phyloP scores from a whole-genome alignment of 2,329 filamentous ascomycete species.

The Neocucurbitaria cava region DNA sequence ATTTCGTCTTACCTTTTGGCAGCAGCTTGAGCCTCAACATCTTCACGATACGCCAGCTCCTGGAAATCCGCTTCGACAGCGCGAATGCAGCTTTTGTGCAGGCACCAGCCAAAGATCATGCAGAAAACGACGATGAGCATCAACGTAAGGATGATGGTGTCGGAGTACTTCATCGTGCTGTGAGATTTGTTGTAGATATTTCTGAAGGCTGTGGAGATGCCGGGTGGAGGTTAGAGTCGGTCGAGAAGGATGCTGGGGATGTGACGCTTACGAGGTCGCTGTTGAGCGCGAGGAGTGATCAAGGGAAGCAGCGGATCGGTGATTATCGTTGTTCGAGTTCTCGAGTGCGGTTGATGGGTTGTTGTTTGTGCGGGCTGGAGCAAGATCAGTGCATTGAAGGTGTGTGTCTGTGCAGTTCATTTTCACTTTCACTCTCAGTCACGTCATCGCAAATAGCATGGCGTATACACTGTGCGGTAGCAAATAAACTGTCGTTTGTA shows the following conservation, averaged over 20 bases:
- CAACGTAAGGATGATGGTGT: slow-evolving; percentile 23
- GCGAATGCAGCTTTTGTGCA: slow-evolving; percentile 20
- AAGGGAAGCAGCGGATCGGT: not conserved
- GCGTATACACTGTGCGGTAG: not conserved
- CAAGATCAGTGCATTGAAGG: too few species aligned
- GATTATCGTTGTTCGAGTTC: not conserved
- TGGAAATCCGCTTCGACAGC: slow-evolving; percentile 20
- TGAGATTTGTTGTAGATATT: too few species aligned
- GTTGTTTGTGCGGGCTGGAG: too few species aligned
- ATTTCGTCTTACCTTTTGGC: not conserved
- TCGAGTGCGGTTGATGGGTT: not conserved
- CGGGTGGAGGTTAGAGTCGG: not conserved
- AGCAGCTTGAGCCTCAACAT: slow-evolving; percentile 6
- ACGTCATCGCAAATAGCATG: too few species aligned
- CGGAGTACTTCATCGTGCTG: slow-evolving; percentile 9
- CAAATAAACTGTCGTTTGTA: not conserved
- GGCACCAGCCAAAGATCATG: slow-evolving; percentile 24
- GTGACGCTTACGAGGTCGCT: too few species aligned
- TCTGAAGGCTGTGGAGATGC: not conserved
- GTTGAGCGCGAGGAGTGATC: not conserved
- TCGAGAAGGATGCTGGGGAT: too few species aligned
- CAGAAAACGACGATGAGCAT: slow-evolving; percentile 19
- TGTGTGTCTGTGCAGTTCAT: too few species aligned
- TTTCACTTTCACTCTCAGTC: too few species aligned
- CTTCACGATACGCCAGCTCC: slow-evolving; percentile 7